Evolutionary conservation across 140 eudicot genomes (phyloP), one percentile per base, ranked within the genome.

Genomic region (Stevia rebaudiana): DNA sequence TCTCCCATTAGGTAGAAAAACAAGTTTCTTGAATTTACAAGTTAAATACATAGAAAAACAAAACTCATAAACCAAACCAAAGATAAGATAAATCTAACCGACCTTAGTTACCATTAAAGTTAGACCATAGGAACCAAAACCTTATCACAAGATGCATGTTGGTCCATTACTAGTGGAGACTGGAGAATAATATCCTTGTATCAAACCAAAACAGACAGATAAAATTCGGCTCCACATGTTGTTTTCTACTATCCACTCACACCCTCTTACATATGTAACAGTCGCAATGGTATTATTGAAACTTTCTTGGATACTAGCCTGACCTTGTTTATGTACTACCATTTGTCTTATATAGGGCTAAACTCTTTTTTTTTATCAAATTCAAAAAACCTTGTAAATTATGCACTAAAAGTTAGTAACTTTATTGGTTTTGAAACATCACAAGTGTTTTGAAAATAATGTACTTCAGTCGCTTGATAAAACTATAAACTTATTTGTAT

Each of bases 301-400:
- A n/a, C n/a, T n/a, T n/a, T n/a, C n/a, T n/a, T n/a, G n/a, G n/a
- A n/a, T n/a, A n/a, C n/a, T n/a, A n/a, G n/a, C n/a, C n/a, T n/a
- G n/a, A n/a, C n/a, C n/a, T 39, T 61, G 71, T 64, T 48, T 17
- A 7, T 16, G 57, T 65, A 23, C 73, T 73, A 73, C 78, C 78
- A 73, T 67, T 61, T 71, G 23, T 40, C 58, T 44, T 43, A 16
- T 57, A 6, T 58, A 2, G 37, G 58, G 35, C 19, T 31, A 12
- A n/a, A 1, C 31, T 11, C 36, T 40, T 23, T 37, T 3, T 12
- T 62, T n/a, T n/a, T n/a, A n/a, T 71, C 37, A 17, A 52, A 40
- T 53, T 43, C 37, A 9, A 30, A 62, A 48, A 61, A 0, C 11
- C 35, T 11, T 56, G 37, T 59, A 58, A 61, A 44, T 22, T 0